Evolutionary conservation across 2,329 filamentous ascomycete species (phyloP).

Genomic region (Pyricularia sp.): DNA sequence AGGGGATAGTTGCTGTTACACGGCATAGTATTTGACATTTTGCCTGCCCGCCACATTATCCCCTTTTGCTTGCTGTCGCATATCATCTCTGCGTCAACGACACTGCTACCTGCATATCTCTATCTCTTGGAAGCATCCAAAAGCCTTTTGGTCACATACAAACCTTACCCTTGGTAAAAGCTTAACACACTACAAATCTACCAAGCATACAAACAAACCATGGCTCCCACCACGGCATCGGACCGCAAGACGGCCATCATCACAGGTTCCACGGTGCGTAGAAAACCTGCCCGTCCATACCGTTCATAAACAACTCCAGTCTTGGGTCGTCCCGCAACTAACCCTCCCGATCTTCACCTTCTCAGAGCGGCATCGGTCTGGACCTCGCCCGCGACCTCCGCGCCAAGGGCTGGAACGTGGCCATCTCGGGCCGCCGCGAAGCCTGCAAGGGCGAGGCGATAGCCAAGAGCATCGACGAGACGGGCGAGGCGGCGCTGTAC

Average conservation of each 20-base stretch:
- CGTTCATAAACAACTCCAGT: background rate
- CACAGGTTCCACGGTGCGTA: background rate
- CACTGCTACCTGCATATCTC: background rate
- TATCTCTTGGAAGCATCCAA: background rate
- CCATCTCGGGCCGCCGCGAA: constrained; percentile 6
- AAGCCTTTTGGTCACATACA: background rate
- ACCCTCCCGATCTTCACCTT: too few species aligned
- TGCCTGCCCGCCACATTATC: too few species aligned
- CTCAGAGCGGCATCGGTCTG: background rate
- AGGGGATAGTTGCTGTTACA: background rate
- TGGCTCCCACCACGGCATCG: background rate
- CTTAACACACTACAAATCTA: background rate
- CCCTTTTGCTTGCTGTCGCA: too few species aligned
- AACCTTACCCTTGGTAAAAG: background rate
- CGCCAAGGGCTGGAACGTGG: constrained; percentile 7
- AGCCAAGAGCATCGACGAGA: constrained; percentile 8
- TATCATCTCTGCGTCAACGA: background rate
- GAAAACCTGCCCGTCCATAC: background rate
- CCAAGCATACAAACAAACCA: background rate
- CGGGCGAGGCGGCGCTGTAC: constrained; percentile 26
- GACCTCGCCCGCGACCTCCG: constrained; percentile 8
- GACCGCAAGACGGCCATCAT: constrained; percentile 1
- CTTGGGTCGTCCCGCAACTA: background rate
- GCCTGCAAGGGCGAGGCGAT: constrained; percentile 3
- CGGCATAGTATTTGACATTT: background rate